These are phyloP conservation scores for Neurospora hispaniola DNA, from an alignment of 495 filamentous ascomycete species.

Conservation along the genomic window DNA sequence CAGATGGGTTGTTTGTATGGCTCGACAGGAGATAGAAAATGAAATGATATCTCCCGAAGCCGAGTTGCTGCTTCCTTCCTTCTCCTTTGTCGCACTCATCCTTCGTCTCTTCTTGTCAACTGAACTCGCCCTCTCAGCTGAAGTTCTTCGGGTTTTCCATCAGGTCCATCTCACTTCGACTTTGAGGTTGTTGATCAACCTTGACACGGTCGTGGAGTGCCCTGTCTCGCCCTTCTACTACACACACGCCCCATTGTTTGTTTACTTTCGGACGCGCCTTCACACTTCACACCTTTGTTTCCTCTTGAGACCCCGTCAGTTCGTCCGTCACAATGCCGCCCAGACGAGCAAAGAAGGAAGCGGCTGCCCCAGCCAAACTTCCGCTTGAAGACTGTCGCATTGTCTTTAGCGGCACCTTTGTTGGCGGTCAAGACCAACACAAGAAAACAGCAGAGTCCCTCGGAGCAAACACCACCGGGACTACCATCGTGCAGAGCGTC, in stretches of 20 bases:
- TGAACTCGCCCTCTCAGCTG: not conserved
- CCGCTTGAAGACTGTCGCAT: conserved; percentile 38
- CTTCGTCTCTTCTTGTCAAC: not conserved
- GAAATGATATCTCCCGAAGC: not conserved
- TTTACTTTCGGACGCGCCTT: not conserved
- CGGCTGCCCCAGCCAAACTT: conserved; percentile 11
- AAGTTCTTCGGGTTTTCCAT: not conserved
- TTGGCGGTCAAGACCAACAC: conserved; percentile 32
- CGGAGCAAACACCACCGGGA: conserved; percentile 36
- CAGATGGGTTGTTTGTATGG: not conserved
- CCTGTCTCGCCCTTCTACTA: not conserved
- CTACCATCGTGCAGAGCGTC: conserved; percentile 34
- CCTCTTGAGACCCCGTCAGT: not conserved
- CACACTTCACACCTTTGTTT: not conserved
- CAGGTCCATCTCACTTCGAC: not conserved
- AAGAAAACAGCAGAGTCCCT: conserved; percentile 36
- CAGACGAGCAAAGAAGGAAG: conserved; percentile 16
- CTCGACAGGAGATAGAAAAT: not conserved
- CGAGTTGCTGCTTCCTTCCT: not conserved
- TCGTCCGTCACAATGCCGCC: conserved; percentile 18
- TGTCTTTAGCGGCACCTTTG: conserved; percentile 52
- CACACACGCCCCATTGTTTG: not conserved
- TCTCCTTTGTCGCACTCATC: not conserved
- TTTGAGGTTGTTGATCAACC: not conserved
- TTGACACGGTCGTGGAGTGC: not conserved